Percentiles rank a stretch among this genome's conserved stretches.
Evolutionary conservation across 306 rosid species (phyloP).

Genomic region (Adenanthera pavonina): DNA sequence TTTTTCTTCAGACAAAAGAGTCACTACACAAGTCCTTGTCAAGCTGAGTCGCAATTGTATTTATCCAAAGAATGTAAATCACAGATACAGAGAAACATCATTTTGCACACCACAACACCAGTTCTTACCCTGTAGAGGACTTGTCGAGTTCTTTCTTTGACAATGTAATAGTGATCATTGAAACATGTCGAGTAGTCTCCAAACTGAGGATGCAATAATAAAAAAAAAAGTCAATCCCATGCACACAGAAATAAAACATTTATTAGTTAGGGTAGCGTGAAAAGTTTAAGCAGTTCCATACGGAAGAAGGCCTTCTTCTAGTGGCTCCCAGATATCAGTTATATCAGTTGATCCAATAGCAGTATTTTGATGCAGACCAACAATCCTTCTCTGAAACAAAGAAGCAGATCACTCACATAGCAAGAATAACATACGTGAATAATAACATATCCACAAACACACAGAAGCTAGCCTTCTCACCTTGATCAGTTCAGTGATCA

Average conservation of each 20-base stretch:
- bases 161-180: constrained; percentile 83
- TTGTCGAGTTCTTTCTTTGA: constrained; percentile 70
- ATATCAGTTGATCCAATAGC: constrained; percentile 86
- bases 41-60: neutral
- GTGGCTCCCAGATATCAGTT: constrained; percentile 88
- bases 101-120: neutral
- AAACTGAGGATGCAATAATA: constrained; percentile 56
- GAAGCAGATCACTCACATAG: constrained; percentile 7
- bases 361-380: constrained; percentile 80
- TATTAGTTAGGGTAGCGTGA: neutral
- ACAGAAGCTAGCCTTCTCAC: constrained; percentile 46
- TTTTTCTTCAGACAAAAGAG: neutral
- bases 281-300: constrained; percentile 48
- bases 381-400: constrained; percentile 80
- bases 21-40: neutral
- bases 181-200: constrained; percentile 92
- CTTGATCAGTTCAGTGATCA: constrained; percentile 88
- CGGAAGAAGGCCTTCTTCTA: constrained; percentile 96
- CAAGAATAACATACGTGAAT: constrained; percentile 17
- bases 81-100: constrained; percentile 5
- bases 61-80: neutral
- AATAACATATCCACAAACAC: neutral
- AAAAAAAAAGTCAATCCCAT: constrained; percentile 18
- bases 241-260: constrained; percentile 25
- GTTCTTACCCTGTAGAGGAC: constrained; percentile 77